Evolutionary conservation across 441 rosid species (phyloP).

Genomic region (Gossypium lobatum): DNA sequence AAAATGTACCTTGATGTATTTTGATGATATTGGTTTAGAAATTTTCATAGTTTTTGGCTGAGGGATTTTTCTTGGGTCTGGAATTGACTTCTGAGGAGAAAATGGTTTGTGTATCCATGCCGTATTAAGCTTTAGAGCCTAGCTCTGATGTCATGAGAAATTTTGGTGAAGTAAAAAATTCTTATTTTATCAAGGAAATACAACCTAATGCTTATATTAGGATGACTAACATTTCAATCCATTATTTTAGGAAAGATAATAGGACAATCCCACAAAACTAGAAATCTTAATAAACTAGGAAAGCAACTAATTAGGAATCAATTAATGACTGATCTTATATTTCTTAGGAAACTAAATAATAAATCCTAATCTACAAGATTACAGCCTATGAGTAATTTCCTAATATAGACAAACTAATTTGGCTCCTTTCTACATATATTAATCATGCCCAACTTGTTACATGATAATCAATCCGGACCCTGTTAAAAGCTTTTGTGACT

Average conservation of each 20-base stretch:
- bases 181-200: background rate
- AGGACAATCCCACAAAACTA: background rate
- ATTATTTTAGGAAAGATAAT: background rate
- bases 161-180: background rate
- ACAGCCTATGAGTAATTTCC: background rate
- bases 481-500: too few species aligned
- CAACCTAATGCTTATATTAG: background rate
- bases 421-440: background rate
- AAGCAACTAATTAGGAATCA: background rate
- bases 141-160: too few species aligned
- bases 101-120: too few species aligned
- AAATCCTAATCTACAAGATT: background rate
- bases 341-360: background rate
- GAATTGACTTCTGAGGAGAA: too few species aligned
- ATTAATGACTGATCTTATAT: too few species aligned
- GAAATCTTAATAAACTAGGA: background rate
- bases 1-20: background rate
- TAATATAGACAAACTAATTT: background rate
- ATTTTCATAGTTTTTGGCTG: too few species aligned
- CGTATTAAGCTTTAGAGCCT: too few species aligned
- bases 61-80: too few species aligned
- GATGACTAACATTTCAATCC: background rate
- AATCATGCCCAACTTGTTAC: too few species aligned
- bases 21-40: too few species aligned
- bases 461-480: too few species aligned